phyloP scores from a whole-genome alignment of 208 protist genomes.

The Acanthamoeba healyi region DNA sequence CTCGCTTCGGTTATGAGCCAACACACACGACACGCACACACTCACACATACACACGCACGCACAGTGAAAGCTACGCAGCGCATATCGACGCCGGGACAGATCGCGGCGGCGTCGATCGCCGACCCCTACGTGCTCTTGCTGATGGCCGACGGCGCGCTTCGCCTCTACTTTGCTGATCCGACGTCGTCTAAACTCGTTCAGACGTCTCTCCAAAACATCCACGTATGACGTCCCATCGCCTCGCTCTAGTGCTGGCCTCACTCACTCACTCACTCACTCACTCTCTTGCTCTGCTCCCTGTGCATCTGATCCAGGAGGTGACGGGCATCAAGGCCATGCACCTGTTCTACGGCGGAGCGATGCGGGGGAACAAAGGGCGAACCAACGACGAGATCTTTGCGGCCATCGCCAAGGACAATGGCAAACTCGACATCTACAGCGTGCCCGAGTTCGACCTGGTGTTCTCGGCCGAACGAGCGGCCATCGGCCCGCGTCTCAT shows the following conservation, averaged over 20 bases:
- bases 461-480: conserved; percentile 10
- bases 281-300: neutral
- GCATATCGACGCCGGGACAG: conserved; percentile 37
- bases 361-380: neutral
- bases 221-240: neutral
- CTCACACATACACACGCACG: neutral
- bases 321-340: neutral
- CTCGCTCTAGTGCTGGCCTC: neutral
- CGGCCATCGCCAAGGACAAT: neutral
- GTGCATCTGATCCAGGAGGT: neutral
- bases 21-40: too few relatives aligned
- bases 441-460: conserved; percentile 55
- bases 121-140: conserved; percentile 62
- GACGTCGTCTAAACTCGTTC: neutral
- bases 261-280: neutral
- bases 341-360: conserved; percentile 59
- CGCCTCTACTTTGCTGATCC: conserved; percentile 65
- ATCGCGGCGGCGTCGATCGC: conserved; percentile 6
- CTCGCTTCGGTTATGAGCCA: too few relatives aligned
- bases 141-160: conserved; percentile 59
- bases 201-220: neutral
- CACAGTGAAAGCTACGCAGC: conserved; percentile 50
- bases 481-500: conserved; percentile 5
- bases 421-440: conserved; percentile 60
- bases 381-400: conserved; percentile 37